Base-by-base conservation (phyloP, 768 basidiomycete species). In the Leucosporidium scottii region DNA sequence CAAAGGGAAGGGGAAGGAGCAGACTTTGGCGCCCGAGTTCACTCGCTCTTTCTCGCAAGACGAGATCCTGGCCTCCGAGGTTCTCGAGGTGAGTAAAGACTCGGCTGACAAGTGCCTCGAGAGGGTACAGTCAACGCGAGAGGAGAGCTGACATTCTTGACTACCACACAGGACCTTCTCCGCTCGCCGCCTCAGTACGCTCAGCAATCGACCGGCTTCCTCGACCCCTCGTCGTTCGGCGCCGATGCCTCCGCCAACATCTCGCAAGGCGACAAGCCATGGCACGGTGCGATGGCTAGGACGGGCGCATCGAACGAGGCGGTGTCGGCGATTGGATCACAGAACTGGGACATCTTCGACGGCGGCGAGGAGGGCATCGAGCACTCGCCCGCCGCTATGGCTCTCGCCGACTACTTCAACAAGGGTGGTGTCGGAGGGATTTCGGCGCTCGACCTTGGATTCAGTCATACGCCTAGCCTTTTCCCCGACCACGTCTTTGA, bases 61-160 rank as follows among this genome's bases (percentile, higher is more conserved):
- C 57, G 71, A 72, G 34, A 68, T 72, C 15, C 65, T 69, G 53
- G 71, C 71, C 44, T 62, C 59, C 25, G 71, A 72, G 36, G 71
- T 72, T 13, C 44, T 72, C 55, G 53, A 65, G 39, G 59, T 59
- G 27, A 10, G 27, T 39, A 34, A 5, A 10, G 34, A 34, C 36
- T 28, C n/a, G n/a, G n/a, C n/a, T n/a, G n/a, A n/a, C n/a, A n/a
- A n/a, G n/a, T n/a, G n/a, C n/a, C n/a, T n/a, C n/a, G n/a, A n/a
- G n/a, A n/a, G n/a, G n/a, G n/a, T n/a, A n/a, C n/a, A n/a, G n/a
- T n/a, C n/a, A n/a, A n/a, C n/a, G n/a, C 25, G 13, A 4, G 9
- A 15, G 13, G 10, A 5, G 44, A 18, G 15, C 59, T 47, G 6
- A 20, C 36, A 7, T 4, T 15, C 13, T 15, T 17, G 4, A 13